Conservation (phyloP, 2,329 filamentous ascomycete genomes). For the Torrubiella hemipterigena region DNA sequence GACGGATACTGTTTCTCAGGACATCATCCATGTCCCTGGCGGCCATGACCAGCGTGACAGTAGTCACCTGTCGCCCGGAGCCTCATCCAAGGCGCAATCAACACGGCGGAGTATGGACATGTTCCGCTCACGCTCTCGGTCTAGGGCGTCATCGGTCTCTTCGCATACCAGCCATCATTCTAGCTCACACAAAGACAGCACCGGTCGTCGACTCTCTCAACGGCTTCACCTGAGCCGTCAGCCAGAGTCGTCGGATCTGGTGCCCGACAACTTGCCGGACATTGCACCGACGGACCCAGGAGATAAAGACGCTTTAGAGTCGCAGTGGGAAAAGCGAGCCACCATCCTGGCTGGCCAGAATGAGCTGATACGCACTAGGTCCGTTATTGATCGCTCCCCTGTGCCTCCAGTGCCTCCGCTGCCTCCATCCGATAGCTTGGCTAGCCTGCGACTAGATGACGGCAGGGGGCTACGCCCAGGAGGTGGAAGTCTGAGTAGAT, state of each 20-base stretch:
- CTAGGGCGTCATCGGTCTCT: constrained; percentile 35
- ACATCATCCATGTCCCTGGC: constrained; percentile 61
- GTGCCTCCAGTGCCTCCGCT: constrained; percentile 24
- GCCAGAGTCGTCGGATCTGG: constrained; percentile 53
- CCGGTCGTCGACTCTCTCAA: constrained; percentile 44
- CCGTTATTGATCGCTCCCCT: too few species aligned
- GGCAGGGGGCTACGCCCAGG: too few species aligned
- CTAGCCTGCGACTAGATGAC: too few species aligned
- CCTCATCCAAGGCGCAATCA: constrained; percentile 17
- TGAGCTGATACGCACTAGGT: constrained; percentile 32
- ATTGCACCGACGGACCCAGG: constrained; percentile 40
- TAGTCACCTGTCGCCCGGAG: constrained; percentile 17
- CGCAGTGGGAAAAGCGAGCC: constrained; percentile 84
- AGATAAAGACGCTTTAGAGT: constrained; percentile 42
- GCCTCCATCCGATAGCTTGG: constrained; percentile 14
- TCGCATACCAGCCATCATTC: too few species aligned
- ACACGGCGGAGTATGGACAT: constrained; percentile 32
- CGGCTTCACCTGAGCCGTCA: constrained; percentile 54
- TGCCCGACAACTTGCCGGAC: constrained; percentile 70
- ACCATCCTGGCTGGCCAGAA: constrained; percentile 69
- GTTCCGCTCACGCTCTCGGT: constrained; percentile 28
- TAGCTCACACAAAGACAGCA: too few species aligned
- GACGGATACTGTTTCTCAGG: constrained; percentile 69
- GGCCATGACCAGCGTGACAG: constrained; percentile 16
- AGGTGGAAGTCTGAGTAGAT: constrained; percentile 8